A percentile compares a stretch with the other conserved stretches of the same genome.
These are phyloP conservation scores for Candida nonsorbophila DNA, from an alignment of 805 yeast genomes.

Conservation along the genomic window DNA sequence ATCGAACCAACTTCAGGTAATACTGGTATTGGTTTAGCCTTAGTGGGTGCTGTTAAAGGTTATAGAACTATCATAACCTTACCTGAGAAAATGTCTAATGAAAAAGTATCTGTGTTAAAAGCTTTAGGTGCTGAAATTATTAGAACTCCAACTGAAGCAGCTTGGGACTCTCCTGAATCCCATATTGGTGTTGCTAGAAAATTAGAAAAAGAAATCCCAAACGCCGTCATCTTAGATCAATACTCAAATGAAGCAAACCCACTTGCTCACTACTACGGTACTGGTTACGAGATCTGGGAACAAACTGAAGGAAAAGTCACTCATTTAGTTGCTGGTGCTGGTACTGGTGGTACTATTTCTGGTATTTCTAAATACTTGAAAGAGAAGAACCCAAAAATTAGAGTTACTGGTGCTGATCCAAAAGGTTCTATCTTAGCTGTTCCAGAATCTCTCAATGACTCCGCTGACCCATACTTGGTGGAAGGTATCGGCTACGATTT, in stretches of 20 bases:
- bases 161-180: slow-evolving; percentile 88
- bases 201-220: slow-evolving; percentile 77
- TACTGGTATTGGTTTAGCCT: slow-evolving; percentile 86
- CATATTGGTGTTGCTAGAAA: slow-evolving; percentile 85
- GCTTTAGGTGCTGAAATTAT: slow-evolving; percentile 89
- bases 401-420: slow-evolving; percentile 80
- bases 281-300: slow-evolving; percentile 81
- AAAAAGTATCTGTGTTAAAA: slow-evolving; percentile 80
- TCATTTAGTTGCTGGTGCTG: slow-evolving; percentile 85
- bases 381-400: slow-evolving; percentile 57
- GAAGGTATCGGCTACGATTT: slow-evolving; percentile 93
- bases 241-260: slow-evolving; percentile 77
- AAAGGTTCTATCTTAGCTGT: slow-evolving; percentile 78
- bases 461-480: slow-evolving; percentile 62
- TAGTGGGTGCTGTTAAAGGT: slow-evolving; percentile 82
- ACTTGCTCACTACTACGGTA: slow-evolving; percentile 75
- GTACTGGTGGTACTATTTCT: slow-evolving; percentile 95
- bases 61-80: slow-evolving; percentile 82
- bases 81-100: slow-evolving; percentile 91
- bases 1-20: slow-evolving; percentile 91
- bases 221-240: slow-evolving; percentile 80
- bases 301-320: slow-evolving; percentile 69
- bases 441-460: slow-evolving; percentile 65
- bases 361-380: slow-evolving; percentile 81
- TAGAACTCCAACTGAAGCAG: slow-evolving; percentile 89